These are phyloP conservation scores for Nitzschia sp. DNA, from an alignment of 108 stramenopile genomes.

Conservation along the genomic window DNA sequence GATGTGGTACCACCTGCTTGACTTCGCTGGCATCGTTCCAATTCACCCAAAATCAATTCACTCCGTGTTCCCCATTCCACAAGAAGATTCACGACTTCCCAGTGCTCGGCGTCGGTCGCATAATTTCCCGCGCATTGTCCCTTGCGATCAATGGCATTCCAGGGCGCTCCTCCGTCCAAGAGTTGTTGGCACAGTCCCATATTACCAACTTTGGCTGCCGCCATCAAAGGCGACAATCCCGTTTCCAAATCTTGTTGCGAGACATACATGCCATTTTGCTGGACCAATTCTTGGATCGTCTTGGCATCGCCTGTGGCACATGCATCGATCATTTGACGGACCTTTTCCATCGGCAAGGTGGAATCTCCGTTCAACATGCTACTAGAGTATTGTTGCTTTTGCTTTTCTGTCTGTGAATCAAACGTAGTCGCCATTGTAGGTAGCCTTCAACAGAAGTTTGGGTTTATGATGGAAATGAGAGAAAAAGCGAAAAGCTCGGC, in stretches of 20 bases:
- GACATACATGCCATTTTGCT: conserved; percentile 41
- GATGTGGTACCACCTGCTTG: not conserved
- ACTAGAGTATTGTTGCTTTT: not conserved
- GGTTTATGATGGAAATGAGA: too few relatives aligned
- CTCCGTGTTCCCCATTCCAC: conserved; percentile 77
- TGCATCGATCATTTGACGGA: conserved; percentile 43
- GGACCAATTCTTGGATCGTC: conserved; percentile 20
- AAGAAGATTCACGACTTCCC: conserved; percentile 80
- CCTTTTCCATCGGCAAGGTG: conserved; percentile 23
- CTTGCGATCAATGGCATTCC: conserved; percentile 88
- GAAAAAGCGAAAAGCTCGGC: too few relatives aligned
- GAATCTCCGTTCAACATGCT: too few relatives aligned
- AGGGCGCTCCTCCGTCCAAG: conserved; percentile 76
- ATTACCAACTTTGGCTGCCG: conserved; percentile 61
- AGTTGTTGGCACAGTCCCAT: conserved; percentile 44
- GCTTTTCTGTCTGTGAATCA: not conserved
- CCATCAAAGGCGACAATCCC: conserved; percentile 81
- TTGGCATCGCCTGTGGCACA: conserved; percentile 30
- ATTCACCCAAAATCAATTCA: conserved; percentile 80
- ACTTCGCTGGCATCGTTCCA: conserved; percentile 41
- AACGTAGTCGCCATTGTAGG: not conserved
- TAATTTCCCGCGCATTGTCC: conserved; percentile 90
- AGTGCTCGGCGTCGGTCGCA: conserved; percentile 72
- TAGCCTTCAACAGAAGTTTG: not conserved
- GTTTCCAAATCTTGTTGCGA: conserved; percentile 66